Evolutionary conservation across 2,329 filamentous ascomycete species (phyloP).

Genomic region (Leptographium procerum): DNA sequence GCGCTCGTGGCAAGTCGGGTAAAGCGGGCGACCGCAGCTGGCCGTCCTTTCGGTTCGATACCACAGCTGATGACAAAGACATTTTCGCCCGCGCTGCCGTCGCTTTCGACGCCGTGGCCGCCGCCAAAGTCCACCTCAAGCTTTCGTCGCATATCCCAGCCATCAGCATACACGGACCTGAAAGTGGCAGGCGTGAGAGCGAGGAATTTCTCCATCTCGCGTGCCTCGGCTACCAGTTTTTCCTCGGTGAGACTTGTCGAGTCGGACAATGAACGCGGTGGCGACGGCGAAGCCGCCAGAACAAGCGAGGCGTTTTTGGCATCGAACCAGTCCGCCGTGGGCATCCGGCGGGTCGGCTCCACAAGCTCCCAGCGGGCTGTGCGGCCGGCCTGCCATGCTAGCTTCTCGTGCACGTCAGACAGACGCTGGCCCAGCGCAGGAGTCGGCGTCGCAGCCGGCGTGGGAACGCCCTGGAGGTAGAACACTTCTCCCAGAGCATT

Average conservation of each 20-base stretch:
- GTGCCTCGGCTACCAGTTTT: slow-evolving; percentile 65
- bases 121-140: slow-evolving; percentile 83
- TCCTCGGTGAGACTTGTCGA: slow-evolving; percentile 58
- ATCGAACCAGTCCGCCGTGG: slow-evolving; percentile 61
- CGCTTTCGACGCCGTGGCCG: not conserved
- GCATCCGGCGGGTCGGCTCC: slow-evolving; percentile 63
- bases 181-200: slow-evolving; percentile 66
- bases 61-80: slow-evolving; percentile 67
- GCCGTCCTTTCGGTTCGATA: slow-evolving; percentile 25
- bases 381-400: slow-evolving; percentile 72
- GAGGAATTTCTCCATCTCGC: slow-evolving; percentile 70
- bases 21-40: slow-evolving; percentile 32
- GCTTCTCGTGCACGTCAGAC: slow-evolving; percentile 17
- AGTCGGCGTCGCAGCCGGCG: slow-evolving; percentile 15
- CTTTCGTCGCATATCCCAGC: slow-evolving; percentile 84
- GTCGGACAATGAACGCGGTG: slow-evolving; percentile 64
- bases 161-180: slow-evolving; percentile 55
- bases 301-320: slow-evolving; percentile 48
- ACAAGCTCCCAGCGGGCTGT: slow-evolving; percentile 71
- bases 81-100: slow-evolving; percentile 52
- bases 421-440: not conserved
- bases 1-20: slow-evolving; percentile 11
- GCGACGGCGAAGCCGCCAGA: slow-evolving; percentile 58
- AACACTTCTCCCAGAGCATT: slow-evolving; percentile 91
- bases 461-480: slow-evolving; percentile 63